Percentiles rank a stretch among this genome's conserved stretches.
Conservation (phyloP, 2,329 filamentous ascomycete species). For the Knoxdaviesia capensis region DNA sequence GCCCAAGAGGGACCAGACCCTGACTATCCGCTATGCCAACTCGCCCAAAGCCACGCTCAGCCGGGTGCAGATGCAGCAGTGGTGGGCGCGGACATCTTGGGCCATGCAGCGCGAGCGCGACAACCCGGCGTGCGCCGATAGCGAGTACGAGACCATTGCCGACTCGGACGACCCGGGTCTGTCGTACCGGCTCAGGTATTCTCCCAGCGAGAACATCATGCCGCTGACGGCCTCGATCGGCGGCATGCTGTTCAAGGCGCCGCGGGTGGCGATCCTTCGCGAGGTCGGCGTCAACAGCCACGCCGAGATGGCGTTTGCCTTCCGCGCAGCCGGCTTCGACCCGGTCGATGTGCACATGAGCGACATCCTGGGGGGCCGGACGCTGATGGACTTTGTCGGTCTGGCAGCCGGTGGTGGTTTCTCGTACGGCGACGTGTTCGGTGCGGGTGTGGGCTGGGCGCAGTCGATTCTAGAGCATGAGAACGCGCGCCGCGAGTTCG, state of each 20-base stretch:
- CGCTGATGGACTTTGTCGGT: conserved; percentile 65
- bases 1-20: conserved; percentile 47
- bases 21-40: conserved; percentile 55
- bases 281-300: conserved; percentile 94
- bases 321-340: conserved; percentile 77
- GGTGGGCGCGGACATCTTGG: conserved; percentile 75
- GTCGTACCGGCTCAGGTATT: conserved; percentile 63
- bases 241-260: conserved; percentile 32
- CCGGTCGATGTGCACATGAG: conserved; percentile 94
- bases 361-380: conserved; percentile 63
- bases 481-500: conserved; percentile 55
- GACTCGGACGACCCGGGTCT: conserved; percentile 68
- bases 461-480: conserved; percentile 79
- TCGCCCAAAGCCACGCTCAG: conserved; percentile 47
- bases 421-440: conserved; percentile 65
- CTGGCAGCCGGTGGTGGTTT: conserved; percentile 93
- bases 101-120: conserved; percentile 83
- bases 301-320: conserved; percentile 95
- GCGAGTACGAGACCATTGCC: conserved; percentile 56
- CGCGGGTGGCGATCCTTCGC: conserved; percentile 70
- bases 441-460: conserved; percentile 92
- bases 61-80: conserved; percentile 59
- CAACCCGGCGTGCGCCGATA: conserved; percentile 69
- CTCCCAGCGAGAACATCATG: conserved; percentile 57
- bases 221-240: conserved; percentile 34